Conservation (phyloP, 2,329 filamentous ascomycete genomes). For the Paraconiothyrium sp. region DNA sequence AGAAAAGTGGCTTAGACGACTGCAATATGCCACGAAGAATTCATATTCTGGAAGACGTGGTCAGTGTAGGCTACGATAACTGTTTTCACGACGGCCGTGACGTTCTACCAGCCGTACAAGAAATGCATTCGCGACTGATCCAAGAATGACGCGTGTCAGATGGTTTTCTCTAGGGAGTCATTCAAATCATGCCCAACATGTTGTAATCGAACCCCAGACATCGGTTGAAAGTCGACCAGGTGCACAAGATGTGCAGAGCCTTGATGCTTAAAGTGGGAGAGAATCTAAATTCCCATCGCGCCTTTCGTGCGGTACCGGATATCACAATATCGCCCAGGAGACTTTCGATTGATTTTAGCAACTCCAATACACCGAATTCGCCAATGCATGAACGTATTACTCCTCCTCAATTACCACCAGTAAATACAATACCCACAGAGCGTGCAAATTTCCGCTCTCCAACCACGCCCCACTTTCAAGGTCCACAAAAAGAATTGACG, state of each 20-base stretch:
- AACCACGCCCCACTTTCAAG: too few relatives aligned
- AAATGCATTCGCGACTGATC: not conserved
- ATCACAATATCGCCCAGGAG: not conserved
- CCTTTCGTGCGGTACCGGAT: not conserved
- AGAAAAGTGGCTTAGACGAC: conserved; percentile 18
- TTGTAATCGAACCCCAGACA: not conserved
- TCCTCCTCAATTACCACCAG: too few relatives aligned
- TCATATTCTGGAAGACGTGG: not conserved
- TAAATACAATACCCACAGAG: too few relatives aligned
- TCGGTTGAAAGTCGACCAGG: not conserved
- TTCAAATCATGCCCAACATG: not conserved
- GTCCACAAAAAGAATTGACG: not conserved
- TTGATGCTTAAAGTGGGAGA: too few relatives aligned
- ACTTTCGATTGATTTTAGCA: not conserved
- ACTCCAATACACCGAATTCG: too few relatives aligned
- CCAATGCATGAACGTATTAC: too few relatives aligned
- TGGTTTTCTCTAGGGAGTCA: not conserved
- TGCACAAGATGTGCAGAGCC: not conserved
- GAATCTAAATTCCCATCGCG: not conserved
- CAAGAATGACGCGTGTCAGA: not conserved
- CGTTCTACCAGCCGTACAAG: not conserved
- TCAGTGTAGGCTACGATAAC: not conserved
- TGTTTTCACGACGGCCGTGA: not conserved
- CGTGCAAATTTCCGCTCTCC: too few relatives aligned
- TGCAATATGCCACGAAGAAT: conserved; percentile 15